A percentile compares a stretch with the other conserved stretches of the same genome.
phyloP scores from a whole-genome alignment of 1,284 basidiomycete species.

The Microbotryum silenes-acaulis region DNA sequence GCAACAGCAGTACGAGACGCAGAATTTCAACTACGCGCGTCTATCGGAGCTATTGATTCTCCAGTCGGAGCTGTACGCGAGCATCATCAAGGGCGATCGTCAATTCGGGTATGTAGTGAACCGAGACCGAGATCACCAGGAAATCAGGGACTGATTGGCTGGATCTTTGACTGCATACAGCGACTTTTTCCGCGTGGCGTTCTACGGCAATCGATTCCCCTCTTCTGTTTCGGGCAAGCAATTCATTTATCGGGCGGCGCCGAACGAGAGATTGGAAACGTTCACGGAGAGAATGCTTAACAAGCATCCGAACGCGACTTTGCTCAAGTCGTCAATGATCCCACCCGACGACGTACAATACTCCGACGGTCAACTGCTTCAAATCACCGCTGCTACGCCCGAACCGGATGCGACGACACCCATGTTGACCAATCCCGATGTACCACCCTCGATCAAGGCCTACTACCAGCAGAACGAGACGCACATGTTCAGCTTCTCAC shows the following conservation, averaged over 20 bases:
- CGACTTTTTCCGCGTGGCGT: conserved; percentile 88
- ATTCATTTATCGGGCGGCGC: conserved; percentile 83
- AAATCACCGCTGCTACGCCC: conserved; percentile 75
- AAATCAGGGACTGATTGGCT: not conserved
- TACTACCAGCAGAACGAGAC: conserved; percentile 73
- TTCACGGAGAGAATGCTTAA: conserved; percentile 88
- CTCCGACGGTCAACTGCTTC: conserved; percentile 75
- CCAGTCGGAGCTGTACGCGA: conserved; percentile 51
- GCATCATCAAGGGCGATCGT: conserved; percentile 38
- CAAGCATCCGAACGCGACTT: conserved; percentile 67
- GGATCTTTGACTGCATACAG: not conserved
- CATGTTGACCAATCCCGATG: conserved; percentile 78
- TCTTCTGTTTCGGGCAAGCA: conserved; percentile 72
- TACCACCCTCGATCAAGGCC: conserved; percentile 63
- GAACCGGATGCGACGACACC: conserved; percentile 71
- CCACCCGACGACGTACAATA: conserved; percentile 72
- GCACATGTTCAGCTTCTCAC: conserved; percentile 53
- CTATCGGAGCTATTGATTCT: conserved; percentile 76
- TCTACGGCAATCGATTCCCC: conserved; percentile 78
- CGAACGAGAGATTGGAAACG: conserved; percentile 73
- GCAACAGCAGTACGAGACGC: conserved; percentile 68
- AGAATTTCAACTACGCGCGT: conserved; percentile 79
- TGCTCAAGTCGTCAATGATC: conserved; percentile 61
- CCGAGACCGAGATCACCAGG: no score
- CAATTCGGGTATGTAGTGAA: conserved; percentile 26